phyloP scores from a whole-genome alignment of 2,329 filamentous ascomycete species.

The Basipetospora chlamydospora region DNA sequence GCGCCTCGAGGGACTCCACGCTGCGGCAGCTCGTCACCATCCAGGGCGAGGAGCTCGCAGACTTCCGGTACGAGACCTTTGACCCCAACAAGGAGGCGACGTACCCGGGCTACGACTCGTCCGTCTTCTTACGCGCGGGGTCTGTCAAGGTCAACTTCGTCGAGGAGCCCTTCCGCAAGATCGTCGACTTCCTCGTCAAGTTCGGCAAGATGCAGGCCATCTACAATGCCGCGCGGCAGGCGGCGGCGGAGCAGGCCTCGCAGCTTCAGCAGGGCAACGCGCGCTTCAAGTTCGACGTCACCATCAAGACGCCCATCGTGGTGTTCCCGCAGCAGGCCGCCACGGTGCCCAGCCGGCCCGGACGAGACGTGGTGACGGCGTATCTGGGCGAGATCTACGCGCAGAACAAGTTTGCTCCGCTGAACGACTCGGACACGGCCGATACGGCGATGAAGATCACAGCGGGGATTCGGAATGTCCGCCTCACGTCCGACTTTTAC shows the following conservation, averaged over 20 bases:
- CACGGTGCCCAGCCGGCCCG: slow-evolving; percentile 30
- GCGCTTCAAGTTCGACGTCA: slow-evolving; percentile 85
- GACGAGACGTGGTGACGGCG: slow-evolving; percentile 74
- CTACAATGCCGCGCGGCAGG: slow-evolving; percentile 91
- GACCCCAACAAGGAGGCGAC: slow-evolving; percentile 52
- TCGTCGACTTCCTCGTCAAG: slow-evolving; percentile 94
- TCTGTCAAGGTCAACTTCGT: slow-evolving; percentile 96
- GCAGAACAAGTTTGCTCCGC: slow-evolving; percentile 76
- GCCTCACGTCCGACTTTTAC: slow-evolving; percentile 77
- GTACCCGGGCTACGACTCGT: slow-evolving; percentile 91
- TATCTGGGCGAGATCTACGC: slow-evolving; percentile 96
- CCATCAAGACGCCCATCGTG: slow-evolving; percentile 89
- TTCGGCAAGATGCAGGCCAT: slow-evolving; percentile 99
- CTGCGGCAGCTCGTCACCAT: slow-evolving; percentile 84
- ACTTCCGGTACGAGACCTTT: slow-evolving; percentile 96
- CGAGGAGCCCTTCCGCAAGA: slow-evolving; percentile 94
- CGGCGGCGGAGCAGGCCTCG: slow-evolving; percentile 82
- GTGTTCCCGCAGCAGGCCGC: slow-evolving; percentile 93
- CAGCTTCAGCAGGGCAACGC: slow-evolving; percentile 83
- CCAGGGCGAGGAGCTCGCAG: slow-evolving; percentile 85
- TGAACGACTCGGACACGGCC: slow-evolving; percentile 62
- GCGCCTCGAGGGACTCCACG: slow-evolving; percentile 65
- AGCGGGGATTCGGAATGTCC: slow-evolving; percentile 82
- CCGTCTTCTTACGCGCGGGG: slow-evolving; percentile 76
- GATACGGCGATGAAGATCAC: slow-evolving; percentile 79